These are phyloP conservation scores for Saccharomyces pastorianus DNA, from an alignment of 1,139 yeast genomes.

Conservation along the genomic window DNA sequence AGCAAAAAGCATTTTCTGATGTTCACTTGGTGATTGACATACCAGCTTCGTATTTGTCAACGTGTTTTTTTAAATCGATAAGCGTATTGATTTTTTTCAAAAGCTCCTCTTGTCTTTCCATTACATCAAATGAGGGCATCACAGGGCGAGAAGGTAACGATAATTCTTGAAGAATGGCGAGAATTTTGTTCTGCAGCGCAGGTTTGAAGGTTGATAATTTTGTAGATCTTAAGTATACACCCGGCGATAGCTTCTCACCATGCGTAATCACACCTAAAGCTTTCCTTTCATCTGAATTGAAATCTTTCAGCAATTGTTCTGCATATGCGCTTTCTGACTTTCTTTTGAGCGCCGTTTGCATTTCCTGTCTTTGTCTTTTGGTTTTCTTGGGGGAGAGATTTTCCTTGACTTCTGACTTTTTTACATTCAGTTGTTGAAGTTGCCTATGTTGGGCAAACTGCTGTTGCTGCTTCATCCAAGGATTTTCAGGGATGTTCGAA, in stretches of 20 bases:
- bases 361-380: slow-evolving; percentile 31
- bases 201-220: slow-evolving; percentile 55
- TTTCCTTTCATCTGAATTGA: slow-evolving; percentile 72
- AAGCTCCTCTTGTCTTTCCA: slow-evolving; percentile 71
- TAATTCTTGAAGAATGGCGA: slow-evolving; percentile 66
- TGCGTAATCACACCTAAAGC: slow-evolving; percentile 81
- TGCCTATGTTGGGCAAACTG: slow-evolving; percentile 35
- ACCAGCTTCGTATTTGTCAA: slow-evolving; percentile 81
- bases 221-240: slow-evolving; percentile 67
- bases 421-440: slow-evolving; percentile 44
- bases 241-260: slow-evolving; percentile 57
- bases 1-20: neutral
- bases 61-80: slow-evolving; percentile 77
- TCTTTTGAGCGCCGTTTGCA: slow-evolving; percentile 27
- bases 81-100: slow-evolving; percentile 64
- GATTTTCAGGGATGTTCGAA: slow-evolving; percentile 40
- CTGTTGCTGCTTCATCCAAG: slow-evolving; percentile 35
- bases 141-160: slow-evolving; percentile 72
- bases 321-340: slow-evolving; percentile 30
- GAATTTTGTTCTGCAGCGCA: slow-evolving; percentile 68
- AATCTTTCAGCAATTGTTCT: slow-evolving; percentile 39
- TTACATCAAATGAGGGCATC: slow-evolving; percentile 79
- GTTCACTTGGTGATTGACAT: slow-evolving; percentile 45
- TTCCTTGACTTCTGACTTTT: slow-evolving; percentile 16
- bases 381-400: slow-evolving; percentile 21